phyloP scores from a whole-genome alignment of 345 rosid species.

The Stellera chamaejasme region DNA sequence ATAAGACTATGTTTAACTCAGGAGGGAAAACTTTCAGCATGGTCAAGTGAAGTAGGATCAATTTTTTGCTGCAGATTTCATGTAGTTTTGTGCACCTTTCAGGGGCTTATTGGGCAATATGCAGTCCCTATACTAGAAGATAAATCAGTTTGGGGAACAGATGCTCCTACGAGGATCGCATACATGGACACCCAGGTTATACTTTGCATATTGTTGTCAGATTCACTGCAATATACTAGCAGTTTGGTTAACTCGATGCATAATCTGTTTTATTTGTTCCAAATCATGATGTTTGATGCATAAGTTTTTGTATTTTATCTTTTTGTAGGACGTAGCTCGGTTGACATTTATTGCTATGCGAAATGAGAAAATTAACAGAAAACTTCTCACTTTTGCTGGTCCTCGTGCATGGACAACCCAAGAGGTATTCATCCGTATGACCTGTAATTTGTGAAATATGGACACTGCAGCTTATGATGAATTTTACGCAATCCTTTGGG shows the following conservation, averaged over 20 bases:
- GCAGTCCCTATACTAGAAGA: conserved; percentile 95
- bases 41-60: neutral
- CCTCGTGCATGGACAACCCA: conserved; percentile 98
- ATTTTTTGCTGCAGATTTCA: too few species aligned
- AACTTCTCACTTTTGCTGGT: conserved; percentile 89
- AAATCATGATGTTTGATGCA: neutral
- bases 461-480: neutral
- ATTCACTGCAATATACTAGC: neutral
- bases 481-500: neutral
- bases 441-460: neutral
- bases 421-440: conserved; percentile 45
- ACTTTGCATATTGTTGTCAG: conserved; percentile 3
- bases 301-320: neutral
- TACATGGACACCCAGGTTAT: conserved; percentile 97
- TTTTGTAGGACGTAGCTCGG: conserved; percentile 80
- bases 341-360: conserved; percentile 78
- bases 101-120: conserved; percentile 96
- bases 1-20: too few species aligned
- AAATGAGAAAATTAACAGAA: conserved; percentile 62
- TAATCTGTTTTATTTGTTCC: neutral
- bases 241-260: neutral
- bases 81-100: conserved; percentile 4
- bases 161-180: conserved; percentile 93
- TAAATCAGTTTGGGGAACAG: conserved; percentile 98
- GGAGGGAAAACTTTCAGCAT: too few species aligned